These are phyloP conservation scores for Trichoderma harzianum DNA, from an alignment of 2,329 filamentous ascomycete species.

Conservation along the genomic window DNA sequence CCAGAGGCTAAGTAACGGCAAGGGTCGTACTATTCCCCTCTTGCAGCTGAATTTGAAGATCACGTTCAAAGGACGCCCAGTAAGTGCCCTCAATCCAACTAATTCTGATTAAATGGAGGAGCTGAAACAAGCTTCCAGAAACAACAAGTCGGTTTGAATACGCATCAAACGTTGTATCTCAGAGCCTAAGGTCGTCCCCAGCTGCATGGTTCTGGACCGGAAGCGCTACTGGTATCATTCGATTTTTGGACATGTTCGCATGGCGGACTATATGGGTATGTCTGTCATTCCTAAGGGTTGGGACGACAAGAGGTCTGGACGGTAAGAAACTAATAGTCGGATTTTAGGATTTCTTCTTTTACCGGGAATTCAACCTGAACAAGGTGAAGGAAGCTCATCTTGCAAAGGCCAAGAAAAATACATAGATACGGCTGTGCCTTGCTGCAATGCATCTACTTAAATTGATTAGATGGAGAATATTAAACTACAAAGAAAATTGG, in stretches of 20 bases:
- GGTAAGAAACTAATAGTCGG: not conserved
- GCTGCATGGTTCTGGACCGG: constrained; percentile 9
- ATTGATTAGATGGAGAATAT: not conserved
- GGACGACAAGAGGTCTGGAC: rapidly evolving
- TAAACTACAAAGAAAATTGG: not conserved
- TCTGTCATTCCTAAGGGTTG: not conserved
- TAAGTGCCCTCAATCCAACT: not conserved
- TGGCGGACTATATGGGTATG: constrained; percentile 13
- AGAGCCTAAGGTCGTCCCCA: constrained; percentile 26
- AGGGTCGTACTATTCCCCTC: constrained; percentile 3
- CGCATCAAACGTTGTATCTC: constrained; percentile 20
- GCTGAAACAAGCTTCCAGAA: not conserved
- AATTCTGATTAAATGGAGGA: not conserved
- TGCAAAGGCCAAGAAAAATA: not conserved
- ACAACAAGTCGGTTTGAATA: constrained; percentile 9
- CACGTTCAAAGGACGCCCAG: not conserved
- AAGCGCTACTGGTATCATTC: not conserved
- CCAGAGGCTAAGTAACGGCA: rapidly evolving
- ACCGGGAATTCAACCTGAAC: constrained; percentile 7
- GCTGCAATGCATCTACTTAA: not conserved
- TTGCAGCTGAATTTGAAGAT: not conserved
- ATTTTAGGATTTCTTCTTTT: not conserved
- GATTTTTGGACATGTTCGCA: constrained; percentile 11
- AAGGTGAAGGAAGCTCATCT: constrained; percentile 1
- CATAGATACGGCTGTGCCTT: not conserved